These are phyloP conservation scores for Tylopilus subfusipes DNA, from an alignment of 768 basidiomycete species.

Conservation along the genomic window DNA sequence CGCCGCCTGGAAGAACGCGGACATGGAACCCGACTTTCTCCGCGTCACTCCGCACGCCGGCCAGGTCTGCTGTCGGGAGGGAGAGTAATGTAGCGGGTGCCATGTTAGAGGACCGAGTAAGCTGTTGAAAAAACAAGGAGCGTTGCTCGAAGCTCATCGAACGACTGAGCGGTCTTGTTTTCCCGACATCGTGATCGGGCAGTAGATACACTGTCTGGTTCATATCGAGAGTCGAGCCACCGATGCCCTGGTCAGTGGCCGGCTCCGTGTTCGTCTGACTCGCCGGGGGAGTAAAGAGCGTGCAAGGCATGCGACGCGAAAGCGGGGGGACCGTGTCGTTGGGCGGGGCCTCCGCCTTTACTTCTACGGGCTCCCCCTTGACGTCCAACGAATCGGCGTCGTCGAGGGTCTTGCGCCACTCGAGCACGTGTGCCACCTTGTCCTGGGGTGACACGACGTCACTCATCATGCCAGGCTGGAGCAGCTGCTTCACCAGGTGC, in stretches of 20 bases:
- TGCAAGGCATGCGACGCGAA: slow-evolving; percentile 53
- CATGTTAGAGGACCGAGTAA: slow-evolving; percentile 34
- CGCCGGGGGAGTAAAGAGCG: slow-evolving; percentile 48
- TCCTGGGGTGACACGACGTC: slow-evolving; percentile 23
- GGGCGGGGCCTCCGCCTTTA: neutral
- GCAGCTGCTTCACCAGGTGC: slow-evolving; percentile 44
- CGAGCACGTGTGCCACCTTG: slow-evolving; percentile 26
- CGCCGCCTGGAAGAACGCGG: slow-evolving; percentile 35
- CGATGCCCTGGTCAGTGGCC: slow-evolving; percentile 33
- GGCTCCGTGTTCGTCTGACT: slow-evolving; percentile 28
- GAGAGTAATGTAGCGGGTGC: slow-evolving; percentile 48
- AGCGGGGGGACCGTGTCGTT: slow-evolving; percentile 1
- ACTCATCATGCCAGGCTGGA: slow-evolving; percentile 41
- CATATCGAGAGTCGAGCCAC: slow-evolving; percentile 21
- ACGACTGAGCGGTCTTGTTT: slow-evolving; percentile 37
- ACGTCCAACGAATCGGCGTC: slow-evolving; percentile 31
- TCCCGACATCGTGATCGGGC: slow-evolving; percentile 11
- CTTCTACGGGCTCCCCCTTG: slow-evolving; percentile 30
- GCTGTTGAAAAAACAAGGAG: slow-evolving; percentile 44
- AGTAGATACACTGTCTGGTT: slow-evolving; percentile 27
- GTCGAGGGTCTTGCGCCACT: slow-evolving; percentile 34
- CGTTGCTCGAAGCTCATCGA: slow-evolving; percentile 53
- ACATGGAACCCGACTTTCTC: slow-evolving; percentile 42
- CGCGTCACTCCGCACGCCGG: slow-evolving; percentile 39
- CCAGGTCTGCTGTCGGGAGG: slow-evolving; percentile 44